Evolutionary conservation across 139 green algal genomes (phyloP).

Genomic region (Chlamydomonas schloesseri): DNA sequence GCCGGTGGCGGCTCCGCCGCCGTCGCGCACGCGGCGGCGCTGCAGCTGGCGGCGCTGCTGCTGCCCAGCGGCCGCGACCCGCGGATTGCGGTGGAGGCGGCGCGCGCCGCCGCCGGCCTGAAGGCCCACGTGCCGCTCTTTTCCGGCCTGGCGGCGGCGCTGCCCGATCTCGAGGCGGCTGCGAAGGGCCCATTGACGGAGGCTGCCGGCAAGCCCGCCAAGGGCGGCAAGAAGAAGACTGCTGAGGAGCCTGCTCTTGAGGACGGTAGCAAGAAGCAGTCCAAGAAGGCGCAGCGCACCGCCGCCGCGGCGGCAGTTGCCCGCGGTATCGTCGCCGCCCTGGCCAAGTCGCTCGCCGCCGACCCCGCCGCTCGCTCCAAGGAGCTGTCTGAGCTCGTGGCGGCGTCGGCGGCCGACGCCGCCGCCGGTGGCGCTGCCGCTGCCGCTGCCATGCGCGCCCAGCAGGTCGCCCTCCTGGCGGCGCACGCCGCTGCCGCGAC

Average conservation of each 20-base stretch:
- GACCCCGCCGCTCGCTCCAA: not conserved
- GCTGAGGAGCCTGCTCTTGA: not conserved
- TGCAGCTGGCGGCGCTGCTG: constrained; percentile 34
- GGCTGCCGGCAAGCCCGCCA: not conserved
- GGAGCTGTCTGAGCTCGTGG: constrained; percentile 4
- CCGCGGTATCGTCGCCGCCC: not conserved
- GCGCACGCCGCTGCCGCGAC: constrained; percentile 1
- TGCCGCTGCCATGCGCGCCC: constrained; percentile 18
- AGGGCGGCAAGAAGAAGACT: constrained; percentile 19
- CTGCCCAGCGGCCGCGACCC: constrained; percentile 25
- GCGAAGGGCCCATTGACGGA: not conserved
- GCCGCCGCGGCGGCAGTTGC: not conserved
- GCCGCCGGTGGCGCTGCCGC: not conserved
- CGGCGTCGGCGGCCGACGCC: not conserved
- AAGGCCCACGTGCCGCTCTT: constrained; percentile 4
- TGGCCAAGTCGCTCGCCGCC: constrained; percentile 1
- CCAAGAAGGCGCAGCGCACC: not conserved
- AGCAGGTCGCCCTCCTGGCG: constrained; percentile 58
- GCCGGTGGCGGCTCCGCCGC: not conserved
- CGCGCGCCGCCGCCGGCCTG: not conserved
- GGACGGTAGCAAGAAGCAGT: not conserved
- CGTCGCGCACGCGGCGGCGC: not conserved
- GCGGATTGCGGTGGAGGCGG: constrained; percentile 44
- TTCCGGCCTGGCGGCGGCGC: not conserved
- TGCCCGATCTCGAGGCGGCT: not conserved